Evolutionary conservation across 1,139 yeast species (phyloP).

Genomic region (Geotrichum phurueaensis): DNA sequence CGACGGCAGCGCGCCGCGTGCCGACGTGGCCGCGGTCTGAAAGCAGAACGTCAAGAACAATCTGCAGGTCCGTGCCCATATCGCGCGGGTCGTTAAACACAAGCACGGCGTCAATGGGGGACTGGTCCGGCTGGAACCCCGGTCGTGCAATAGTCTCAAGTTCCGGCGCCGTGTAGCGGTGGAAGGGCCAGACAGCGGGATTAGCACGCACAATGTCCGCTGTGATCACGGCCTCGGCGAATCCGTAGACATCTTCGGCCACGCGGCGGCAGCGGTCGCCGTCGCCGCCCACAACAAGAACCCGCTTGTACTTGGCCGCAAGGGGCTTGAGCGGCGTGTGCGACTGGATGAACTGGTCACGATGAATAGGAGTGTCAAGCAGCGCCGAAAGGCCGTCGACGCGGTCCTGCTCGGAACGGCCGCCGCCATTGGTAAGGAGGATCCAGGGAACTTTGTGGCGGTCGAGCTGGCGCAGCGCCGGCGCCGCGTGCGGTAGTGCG

Average conservation of each 20-base stretch:
- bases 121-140: slow-evolving; percentile 17
- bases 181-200: slow-evolving; percentile 70
- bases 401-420: slow-evolving; percentile 60
- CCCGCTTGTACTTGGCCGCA: slow-evolving; percentile 49
- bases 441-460: slow-evolving; percentile 66
- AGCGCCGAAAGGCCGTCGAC: slow-evolving; percentile 50
- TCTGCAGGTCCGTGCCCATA: slow-evolving; percentile 78
- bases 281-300: slow-evolving; percentile 80
- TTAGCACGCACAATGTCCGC: slow-evolving; percentile 58
- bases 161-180: slow-evolving; percentile 47
- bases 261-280: slow-evolving; percentile 63
- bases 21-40: slow-evolving; percentile 63
- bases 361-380: slow-evolving; percentile 45
- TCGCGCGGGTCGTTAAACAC: slow-evolving; percentile 92
- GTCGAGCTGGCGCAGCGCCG: slow-evolving; percentile 56
- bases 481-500: slow-evolving; percentile 62
- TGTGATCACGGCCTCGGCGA: slow-evolving; percentile 69
- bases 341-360: slow-evolving; percentile 72
- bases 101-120: slow-evolving; percentile 50
- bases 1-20: slow-evolving; percentile 42
- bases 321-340: slow-evolving; percentile 83
- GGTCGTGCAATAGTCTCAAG: slow-evolving; percentile 42
- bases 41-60: slow-evolving; percentile 64
- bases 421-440: slow-evolving; percentile 90
- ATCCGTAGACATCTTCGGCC: slow-evolving; percentile 68